Percentiles rank a stretch among this genome's conserved stretches.
phyloP scores from a whole-genome alignment of 2,329 filamentous ascomycete species.

The Botryotinia calthae region DNA sequence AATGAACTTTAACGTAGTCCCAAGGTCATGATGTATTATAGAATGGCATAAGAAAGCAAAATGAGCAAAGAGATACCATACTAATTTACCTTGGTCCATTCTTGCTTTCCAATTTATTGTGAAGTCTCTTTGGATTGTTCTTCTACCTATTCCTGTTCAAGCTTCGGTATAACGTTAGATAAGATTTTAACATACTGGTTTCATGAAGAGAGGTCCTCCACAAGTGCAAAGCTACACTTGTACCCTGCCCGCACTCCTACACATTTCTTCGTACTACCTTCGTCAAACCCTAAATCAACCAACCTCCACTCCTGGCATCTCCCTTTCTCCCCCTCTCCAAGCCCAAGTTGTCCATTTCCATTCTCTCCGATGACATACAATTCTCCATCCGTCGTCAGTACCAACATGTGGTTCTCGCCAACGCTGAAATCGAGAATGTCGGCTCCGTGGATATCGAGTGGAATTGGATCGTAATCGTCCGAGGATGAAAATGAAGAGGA shows the following conservation, averaged over 20 bases:
- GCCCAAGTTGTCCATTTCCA: slow-evolving; percentile 57
- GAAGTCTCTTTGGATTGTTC: neutral
- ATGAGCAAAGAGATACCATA: slow-evolving; percentile 36
- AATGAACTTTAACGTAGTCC: slow-evolving; percentile 28
- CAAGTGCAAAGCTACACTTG: slow-evolving; percentile 37
- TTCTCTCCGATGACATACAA: slow-evolving; percentile 59
- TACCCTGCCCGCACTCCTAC: slow-evolving; percentile 36
- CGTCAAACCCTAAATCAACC: slow-evolving; percentile 27
- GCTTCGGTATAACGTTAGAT: neutral
- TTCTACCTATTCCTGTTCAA: neutral
- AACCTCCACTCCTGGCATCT: slow-evolving; percentile 32
- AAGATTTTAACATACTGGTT: neutral
- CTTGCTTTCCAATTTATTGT: neutral
- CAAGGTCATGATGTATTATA: slow-evolving; percentile 40
- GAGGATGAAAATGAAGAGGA: neutral
- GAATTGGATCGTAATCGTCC: slow-evolving; percentile 25
- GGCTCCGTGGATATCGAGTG: slow-evolving; percentile 42
- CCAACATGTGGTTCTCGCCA: slow-evolving; percentile 58
- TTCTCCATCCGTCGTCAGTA: slow-evolving; percentile 48
- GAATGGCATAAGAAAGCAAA: slow-evolving; percentile 38
- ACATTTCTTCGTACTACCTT: slow-evolving; percentile 27
- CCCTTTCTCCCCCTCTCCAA: slow-evolving; percentile 33
- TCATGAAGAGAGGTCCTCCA: slow-evolving; percentile 24
- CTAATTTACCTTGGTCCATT: neutral
- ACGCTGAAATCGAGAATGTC: slow-evolving; percentile 58